Evolutionary conservation across 768 basidiomycete species (phyloP).

Genomic region (Pholiota microspora): DNA sequence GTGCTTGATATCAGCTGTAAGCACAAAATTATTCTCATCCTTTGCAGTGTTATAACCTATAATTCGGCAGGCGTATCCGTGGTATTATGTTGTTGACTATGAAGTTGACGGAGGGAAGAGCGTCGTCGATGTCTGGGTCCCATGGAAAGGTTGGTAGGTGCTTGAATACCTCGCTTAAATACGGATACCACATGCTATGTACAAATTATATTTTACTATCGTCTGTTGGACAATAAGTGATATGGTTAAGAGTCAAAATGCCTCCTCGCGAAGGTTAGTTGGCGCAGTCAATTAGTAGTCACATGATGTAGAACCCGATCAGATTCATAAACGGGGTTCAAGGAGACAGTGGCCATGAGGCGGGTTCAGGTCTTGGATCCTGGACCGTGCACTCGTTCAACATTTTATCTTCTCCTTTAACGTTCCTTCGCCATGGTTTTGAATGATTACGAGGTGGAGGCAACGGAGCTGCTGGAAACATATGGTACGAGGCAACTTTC

Average conservation of each 20-base stretch:
- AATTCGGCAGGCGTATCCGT: conserved; percentile 53
- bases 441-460: conserved; percentile 74
- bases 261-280: not conserved
- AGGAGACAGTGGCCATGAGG: conserved; percentile 26
- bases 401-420: conserved; percentile 15
- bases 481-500: conserved; percentile 59
- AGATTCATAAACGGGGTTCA: conserved; percentile 20
- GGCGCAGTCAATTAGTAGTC: conserved; percentile 11
- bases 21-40: conserved; percentile 7
- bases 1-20: conserved; percentile 71
- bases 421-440: conserved; percentile 44
- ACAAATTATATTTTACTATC: no score
- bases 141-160: conserved; percentile 86
- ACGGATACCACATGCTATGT: not conserved
- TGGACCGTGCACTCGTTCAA: conserved; percentile 20
- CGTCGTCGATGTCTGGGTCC: conserved; percentile 82
- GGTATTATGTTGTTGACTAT: conserved; percentile 83
- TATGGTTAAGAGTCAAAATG: not conserved
- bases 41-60: not conserved
- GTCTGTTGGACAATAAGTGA: not conserved
- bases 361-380: conserved; percentile 25
- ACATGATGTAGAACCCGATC: conserved; percentile 12
- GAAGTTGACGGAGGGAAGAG: conserved; percentile 43
- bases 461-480: conserved; percentile 90
- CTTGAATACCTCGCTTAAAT: not conserved